These are phyloP conservation scores for Fusarium buharicum DNA, from an alignment of 2,329 filamentous ascomycete species.

Conservation along the genomic window DNA sequence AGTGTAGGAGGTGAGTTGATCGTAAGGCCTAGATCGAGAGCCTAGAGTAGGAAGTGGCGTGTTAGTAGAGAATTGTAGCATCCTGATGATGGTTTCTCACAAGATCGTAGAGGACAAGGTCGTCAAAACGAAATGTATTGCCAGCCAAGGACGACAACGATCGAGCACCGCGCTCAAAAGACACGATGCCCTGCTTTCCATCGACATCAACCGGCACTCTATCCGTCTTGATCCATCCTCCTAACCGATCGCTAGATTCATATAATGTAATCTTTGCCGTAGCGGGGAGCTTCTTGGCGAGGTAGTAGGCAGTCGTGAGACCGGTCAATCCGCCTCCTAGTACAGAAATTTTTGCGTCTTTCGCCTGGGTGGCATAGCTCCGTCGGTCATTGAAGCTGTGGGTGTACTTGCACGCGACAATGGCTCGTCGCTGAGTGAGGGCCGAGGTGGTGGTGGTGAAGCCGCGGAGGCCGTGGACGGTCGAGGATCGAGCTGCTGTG, in stretches of 20 bases:
- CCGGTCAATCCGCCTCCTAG: constrained; percentile 87
- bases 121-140: constrained; percentile 61
- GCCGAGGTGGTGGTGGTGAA: constrained; percentile 24
- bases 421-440: constrained; percentile 21
- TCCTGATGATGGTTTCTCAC: constrained; percentile 57
- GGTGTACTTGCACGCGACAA: constrained; percentile 10
- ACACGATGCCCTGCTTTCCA: constrained; percentile 66
- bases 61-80: constrained; percentile 22
- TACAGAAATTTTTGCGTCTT: constrained; percentile 66
- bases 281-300: constrained; percentile 72
- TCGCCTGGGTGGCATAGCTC: constrained; percentile 32
- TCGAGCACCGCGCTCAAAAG: constrained; percentile 87
- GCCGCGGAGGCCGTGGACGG: constrained; percentile 23
- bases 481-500: constrained; percentile 28
- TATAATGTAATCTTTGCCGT: constrained; percentile 81
- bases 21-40: constrained; percentile 51
- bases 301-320: constrained; percentile 79
- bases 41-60: constrained; percentile 41
- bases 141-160: constrained; percentile 69
- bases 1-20: constrained; percentile 61
- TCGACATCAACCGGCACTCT: constrained; percentile 65
- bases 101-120: constrained; percentile 75
- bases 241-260: constrained; percentile 75
- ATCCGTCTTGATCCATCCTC: constrained; percentile 85
- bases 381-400: constrained; percentile 17